Evolutionary conservation across 2,329 filamentous ascomycete species (phyloP).

Genomic region (Cladobotryum mycophilum): DNA sequence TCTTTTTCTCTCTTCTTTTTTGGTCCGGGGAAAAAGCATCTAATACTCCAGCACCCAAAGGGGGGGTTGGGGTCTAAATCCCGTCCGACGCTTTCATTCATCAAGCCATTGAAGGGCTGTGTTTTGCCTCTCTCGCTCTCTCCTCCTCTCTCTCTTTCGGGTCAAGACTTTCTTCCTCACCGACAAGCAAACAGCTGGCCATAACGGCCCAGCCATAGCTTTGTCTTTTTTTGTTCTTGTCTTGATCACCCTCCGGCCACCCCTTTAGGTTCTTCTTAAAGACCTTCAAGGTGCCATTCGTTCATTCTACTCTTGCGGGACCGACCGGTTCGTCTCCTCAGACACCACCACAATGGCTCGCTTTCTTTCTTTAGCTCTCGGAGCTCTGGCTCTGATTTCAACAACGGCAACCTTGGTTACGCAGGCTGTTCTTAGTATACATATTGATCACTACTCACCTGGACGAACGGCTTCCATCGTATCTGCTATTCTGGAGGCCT

Average conservation of each 20-base stretch:
- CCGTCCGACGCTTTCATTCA: too few species aligned
- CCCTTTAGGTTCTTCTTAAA: not conserved
- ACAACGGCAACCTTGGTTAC: constrained; percentile 15
- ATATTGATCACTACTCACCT: constrained; percentile 5
- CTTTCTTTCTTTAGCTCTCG: constrained; percentile 2
- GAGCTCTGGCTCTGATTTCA: constrained; percentile 15
- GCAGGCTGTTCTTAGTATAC: constrained; percentile 13
- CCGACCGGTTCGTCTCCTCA: not conserved
- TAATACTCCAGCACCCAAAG: not conserved
- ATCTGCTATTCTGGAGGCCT: constrained; percentile 24
- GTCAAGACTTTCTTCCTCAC: not conserved
- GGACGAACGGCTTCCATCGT: constrained; percentile 17
- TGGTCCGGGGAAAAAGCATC: not conserved
- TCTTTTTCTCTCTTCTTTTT: not conserved
- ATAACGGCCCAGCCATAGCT: not conserved
- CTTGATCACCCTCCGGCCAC: not conserved
- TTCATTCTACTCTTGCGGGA: not conserved
- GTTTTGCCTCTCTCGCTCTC: too few species aligned
- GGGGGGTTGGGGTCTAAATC: too few species aligned
- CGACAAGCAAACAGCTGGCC: not conserved
- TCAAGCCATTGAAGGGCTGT: too few species aligned
- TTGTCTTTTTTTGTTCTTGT: not conserved
- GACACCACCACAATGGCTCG: constrained; percentile 3
- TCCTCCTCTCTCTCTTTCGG: too few species aligned
- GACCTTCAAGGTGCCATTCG: not conserved